Conservation (phyloP, 2,329 filamentous ascomycete species). For the Aspergillus fijiensis region DNA sequence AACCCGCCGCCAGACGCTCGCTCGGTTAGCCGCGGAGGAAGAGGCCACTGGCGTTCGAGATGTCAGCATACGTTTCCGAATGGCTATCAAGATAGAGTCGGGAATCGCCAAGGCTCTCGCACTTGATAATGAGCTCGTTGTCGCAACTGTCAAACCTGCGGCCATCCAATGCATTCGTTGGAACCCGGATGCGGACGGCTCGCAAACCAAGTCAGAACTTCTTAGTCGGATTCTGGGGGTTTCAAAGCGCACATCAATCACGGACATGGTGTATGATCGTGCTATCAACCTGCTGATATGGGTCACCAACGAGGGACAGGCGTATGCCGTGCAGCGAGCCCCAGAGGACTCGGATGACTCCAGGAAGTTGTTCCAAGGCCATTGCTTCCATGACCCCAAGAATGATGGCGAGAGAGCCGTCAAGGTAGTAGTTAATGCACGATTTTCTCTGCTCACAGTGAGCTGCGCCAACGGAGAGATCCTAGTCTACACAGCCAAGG, state of each 20-base stretch:
- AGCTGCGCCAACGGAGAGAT: constrained; percentile 78
- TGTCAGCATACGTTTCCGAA: constrained; percentile 86
- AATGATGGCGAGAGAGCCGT: constrained; percentile 61
- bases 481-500: constrained; percentile 85
- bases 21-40: constrained; percentile 65
- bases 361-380: constrained; percentile 78
- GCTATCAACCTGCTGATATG: constrained; percentile 96
- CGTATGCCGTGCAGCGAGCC: constrained; percentile 82
- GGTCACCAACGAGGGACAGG: constrained; percentile 83
- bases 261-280: constrained; percentile 87
- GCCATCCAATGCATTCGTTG: constrained; percentile 97
- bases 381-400: constrained; percentile 81
- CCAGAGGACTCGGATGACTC: constrained; percentile 49
- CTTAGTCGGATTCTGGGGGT: constrained; percentile 85
- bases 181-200: constrained; percentile 77
- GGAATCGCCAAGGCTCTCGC: constrained; percentile 86
- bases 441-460: constrained; percentile 89
- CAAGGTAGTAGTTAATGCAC: constrained; percentile 82
- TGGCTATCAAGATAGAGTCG: constrained; percentile 97
- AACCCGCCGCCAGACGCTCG: constrained; percentile 46
- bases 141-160: constrained; percentile 85
- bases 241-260: constrained; percentile 71
- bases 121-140: constrained; percentile 86
- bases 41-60: constrained; percentile 82
- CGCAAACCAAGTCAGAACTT: constrained; percentile 87